Conservation (phyloP, 768 basidiomycete species). For the Tulasnella sp. region DNA sequence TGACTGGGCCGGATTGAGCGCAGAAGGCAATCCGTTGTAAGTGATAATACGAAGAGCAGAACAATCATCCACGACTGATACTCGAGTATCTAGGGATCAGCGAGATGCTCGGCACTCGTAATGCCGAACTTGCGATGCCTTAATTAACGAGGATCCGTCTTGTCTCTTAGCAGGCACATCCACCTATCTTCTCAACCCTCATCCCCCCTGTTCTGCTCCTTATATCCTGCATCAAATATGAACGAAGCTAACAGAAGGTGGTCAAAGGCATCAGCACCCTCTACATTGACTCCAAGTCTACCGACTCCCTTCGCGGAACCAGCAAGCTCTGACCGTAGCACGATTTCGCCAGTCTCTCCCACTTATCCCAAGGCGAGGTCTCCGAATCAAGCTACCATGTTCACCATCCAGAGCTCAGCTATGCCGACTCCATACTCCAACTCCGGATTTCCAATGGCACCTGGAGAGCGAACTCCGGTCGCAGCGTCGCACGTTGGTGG, state of each 20-base stretch:
- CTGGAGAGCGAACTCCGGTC: no score
- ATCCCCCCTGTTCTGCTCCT: background rate
- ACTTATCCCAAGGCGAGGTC: background rate
- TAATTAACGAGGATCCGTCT: no score
- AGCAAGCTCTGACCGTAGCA: background rate
- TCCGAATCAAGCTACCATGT: background rate
- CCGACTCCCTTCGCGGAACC: background rate
- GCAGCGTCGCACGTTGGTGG: no score
- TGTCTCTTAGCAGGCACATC: no score
- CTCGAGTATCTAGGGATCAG: no score
- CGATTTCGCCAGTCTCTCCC: background rate
- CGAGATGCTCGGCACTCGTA: no score
- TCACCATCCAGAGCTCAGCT: background rate
- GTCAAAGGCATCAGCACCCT: background rate
- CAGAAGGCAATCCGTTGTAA: background rate
- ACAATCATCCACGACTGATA: background rate
- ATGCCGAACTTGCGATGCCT: no score
- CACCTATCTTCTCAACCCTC: background rate
- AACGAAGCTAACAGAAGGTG: background rate
- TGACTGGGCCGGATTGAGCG: background rate
- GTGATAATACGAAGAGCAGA: background rate
- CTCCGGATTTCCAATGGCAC: background rate
- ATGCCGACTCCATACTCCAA: background rate
- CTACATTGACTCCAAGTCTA: background rate
- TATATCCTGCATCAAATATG: background rate